Conservation (phyloP, 768 basidiomycete species). For the Hypholoma sublateritium region DNA sequence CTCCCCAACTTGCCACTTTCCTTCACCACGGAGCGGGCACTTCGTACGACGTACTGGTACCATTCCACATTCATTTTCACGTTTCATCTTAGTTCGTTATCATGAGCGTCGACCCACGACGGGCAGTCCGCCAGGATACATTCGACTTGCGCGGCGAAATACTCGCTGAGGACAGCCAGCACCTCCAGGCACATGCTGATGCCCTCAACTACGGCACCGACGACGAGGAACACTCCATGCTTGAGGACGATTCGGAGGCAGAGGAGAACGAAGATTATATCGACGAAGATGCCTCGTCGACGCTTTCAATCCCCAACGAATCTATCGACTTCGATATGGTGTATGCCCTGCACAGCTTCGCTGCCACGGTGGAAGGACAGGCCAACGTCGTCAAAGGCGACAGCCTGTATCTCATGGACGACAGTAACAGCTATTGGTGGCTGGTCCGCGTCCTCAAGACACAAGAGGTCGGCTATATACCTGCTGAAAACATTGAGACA, state of each 20-base stretch:
- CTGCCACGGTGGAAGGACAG: constrained; percentile 97
- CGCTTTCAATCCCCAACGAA: constrained; percentile 85
- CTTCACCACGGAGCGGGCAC: constrained; percentile 14
- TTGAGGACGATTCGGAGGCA: constrained; percentile 81
- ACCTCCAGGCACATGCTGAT: constrained; percentile 44
- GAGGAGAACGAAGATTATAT: constrained; percentile 73
- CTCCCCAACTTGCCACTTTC: constrained; percentile 3
- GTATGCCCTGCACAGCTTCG: constrained; percentile 93
- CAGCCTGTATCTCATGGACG: constrained; percentile 94
- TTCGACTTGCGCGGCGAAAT: constrained; percentile 74
- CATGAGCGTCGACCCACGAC: constrained; percentile 29
- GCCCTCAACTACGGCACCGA: constrained; percentile 42
- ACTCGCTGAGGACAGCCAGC: constrained; percentile 42
- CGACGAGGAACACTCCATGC: constrained; percentile 80
- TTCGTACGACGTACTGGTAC: constrained; percentile 8
- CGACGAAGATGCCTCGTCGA: constrained; percentile 81
- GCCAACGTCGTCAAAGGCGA: constrained; percentile 99
- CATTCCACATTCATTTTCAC: constrained; percentile 11
- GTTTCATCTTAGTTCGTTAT: neutral
- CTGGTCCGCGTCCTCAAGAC: constrained; percentile 98
- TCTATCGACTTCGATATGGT: constrained; percentile 93
- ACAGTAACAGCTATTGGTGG: constrained; percentile 99
- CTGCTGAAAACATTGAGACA: constrained; percentile 98
- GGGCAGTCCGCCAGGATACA: constrained; percentile 49
- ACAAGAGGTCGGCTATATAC: constrained; percentile 98